Evolutionary conservation across 495 filamentous ascomycete genomes (phyloP), one percentile per base, ranked within the genome.

Genomic region (Penicillium subrubescens): DNA sequence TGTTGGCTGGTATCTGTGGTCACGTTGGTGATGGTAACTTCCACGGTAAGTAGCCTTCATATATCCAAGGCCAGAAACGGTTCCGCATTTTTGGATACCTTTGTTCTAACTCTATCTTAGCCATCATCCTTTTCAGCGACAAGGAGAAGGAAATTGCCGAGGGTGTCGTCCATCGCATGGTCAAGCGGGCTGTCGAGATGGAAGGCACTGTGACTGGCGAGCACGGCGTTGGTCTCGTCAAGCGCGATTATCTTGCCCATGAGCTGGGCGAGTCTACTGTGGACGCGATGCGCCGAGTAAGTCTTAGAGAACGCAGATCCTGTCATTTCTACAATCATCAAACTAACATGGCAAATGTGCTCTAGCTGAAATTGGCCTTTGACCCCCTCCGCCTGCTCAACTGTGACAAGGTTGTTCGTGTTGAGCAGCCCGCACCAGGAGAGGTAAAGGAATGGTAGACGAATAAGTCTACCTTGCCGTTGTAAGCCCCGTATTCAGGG

Each of bases 21-120:
- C 87, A 90, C 74, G 87, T 89, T 19, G 87, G 87, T 15, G 87
- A 90, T 77, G 87, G 87, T 15, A 89, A 89, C 67, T 88, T 89
- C 65, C 86, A 88, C 61, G 75, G 84, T 87, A 74, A 76, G 77
- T 37, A 39, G 21, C 11, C 15, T 17, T 34, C 7, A 11, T 21
- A 1, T 23, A 5, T 34, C 41, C n/a, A 8, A 46, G 19, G 25
- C 27, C 51, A 23, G 44, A 25, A 14, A 48, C 21, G 19, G n/a
- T 15, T 10, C 25, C 29, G 3, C 29, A n/a, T 0, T 53, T 53
- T 29, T 2, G 7, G 14, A 17, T 12, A 17, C 1, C 12, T 53
- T 11, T 8, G 7, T 33, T 54, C 51, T 54, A 54, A 34, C 29
- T 21, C 39, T 8, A 10, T 37, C 55, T 11, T 39, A 83, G 82